Conservation (phyloP, 129 eudicot genomes). For the Daucus carota region DNA sequence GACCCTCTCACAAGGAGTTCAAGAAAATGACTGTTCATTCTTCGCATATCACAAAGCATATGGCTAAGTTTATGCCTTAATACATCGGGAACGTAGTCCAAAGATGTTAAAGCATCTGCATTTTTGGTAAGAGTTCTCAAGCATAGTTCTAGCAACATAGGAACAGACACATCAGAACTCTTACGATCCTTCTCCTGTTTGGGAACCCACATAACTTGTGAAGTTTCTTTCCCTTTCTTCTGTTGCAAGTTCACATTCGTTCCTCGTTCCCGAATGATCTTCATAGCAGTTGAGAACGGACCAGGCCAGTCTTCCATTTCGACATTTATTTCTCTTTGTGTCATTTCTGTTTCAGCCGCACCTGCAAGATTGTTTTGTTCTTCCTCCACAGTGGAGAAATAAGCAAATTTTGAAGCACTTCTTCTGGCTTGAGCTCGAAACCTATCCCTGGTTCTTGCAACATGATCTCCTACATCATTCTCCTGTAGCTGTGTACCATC, state of each 20-base stretch:
- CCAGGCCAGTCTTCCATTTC: constrained; percentile 90
- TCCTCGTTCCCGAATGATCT: constrained; percentile 67
- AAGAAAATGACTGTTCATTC: constrained; percentile 57
- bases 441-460: constrained; percentile 25
- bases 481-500: constrained; percentile 14
- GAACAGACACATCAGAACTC: constrained; percentile 24
- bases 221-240: constrained; percentile 19
- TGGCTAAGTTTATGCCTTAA: constrained; percentile 66
- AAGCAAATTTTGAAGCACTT: constrained; percentile 66
- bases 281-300: constrained; percentile 93
- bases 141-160: constrained; percentile 60
- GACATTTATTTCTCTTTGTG: constrained; percentile 16
- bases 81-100: constrained; percentile 68
- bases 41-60: constrained; percentile 61
- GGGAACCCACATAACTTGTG: constrained; percentile 53
- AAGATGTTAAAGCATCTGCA: constrained; percentile 71
- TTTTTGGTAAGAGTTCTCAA: constrained; percentile 45
- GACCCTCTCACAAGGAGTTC: constrained; percentile 58
- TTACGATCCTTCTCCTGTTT: constrained; percentile 23
- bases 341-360: constrained; percentile 31
- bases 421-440: constrained; percentile 42
- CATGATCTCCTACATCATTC: constrained; percentile 10
- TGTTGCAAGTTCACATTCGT: constrained; percentile 22
- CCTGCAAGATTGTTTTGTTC: constrained; percentile 22
- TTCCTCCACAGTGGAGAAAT: constrained; percentile 46